Conservation (phyloP, 1,284 basidiomycete genomes). For the Leccinum insolens region DNA sequence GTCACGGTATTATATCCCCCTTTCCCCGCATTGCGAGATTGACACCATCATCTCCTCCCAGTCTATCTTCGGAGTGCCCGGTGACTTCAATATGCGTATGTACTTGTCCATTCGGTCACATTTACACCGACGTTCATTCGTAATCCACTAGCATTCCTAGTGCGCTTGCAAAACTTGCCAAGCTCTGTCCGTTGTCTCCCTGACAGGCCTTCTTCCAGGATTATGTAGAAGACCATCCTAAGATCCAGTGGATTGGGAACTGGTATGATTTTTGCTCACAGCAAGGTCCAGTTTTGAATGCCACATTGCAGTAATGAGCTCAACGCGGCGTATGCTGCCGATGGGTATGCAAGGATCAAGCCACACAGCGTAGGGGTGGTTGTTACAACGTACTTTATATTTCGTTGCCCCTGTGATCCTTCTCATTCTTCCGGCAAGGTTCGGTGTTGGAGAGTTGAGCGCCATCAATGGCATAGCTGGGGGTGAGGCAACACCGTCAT, state of each 20-base stretch:
- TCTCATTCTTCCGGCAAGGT: conserved; percentile 51
- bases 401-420: not conserved
- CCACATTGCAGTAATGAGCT: conserved; percentile 70
- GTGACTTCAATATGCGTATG: conserved; percentile 87
- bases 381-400: conserved; percentile 65
- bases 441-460: conserved; percentile 89
- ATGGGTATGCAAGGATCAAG: conserved; percentile 91
- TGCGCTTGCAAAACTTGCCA: conserved; percentile 33
- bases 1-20: conserved; percentile 56
- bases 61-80: conserved; percentile 87
- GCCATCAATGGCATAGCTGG: conserved; percentile 83
- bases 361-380: conserved; percentile 73
- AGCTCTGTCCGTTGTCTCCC: not conserved
- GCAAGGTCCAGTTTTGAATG: conserved; percentile 3
- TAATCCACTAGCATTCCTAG: conserved; percentile 48
- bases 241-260: conserved; percentile 89
- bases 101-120: not conserved
- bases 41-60: conserved; percentile 29
- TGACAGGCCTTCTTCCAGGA: conserved; percentile 51
- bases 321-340: conserved; percentile 90
- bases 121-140: not conserved
- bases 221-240: conserved; percentile 80
- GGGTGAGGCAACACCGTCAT: conserved; percentile 39
- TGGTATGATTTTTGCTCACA: conserved; percentile 51
- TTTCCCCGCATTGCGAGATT: not conserved